These are phyloP conservation scores for Avena insularis DNA, from an alignment of 176 grass and related monocot genomes.

Conservation along the genomic window DNA sequence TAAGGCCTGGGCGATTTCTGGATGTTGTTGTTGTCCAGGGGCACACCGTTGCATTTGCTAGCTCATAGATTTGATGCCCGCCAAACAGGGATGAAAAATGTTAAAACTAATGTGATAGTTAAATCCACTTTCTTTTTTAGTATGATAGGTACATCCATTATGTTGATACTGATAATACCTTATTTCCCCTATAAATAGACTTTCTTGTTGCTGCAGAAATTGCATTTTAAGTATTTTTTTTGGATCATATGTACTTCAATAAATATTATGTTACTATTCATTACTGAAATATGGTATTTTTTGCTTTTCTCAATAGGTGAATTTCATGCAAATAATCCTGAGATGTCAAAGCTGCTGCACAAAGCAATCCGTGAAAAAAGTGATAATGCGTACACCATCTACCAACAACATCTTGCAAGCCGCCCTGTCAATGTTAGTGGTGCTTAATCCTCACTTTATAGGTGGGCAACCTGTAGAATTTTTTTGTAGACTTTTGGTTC, in stretches of 20 bases:
- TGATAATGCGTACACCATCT: slow-evolving; percentile 94
- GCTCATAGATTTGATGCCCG: not conserved
- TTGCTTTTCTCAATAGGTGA: slow-evolving; percentile 66
- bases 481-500: slow-evolving; percentile 36
- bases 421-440: slow-evolving; percentile 95
- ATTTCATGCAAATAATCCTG: slow-evolving; percentile 99
- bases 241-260: not conserved
- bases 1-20: not conserved
- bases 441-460: slow-evolving; percentile 42
- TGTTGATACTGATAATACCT: not conserved
- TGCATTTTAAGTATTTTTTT: slow-evolving; percentile 25
- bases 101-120: slow-evolving; percentile 19
- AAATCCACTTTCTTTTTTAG: not conserved
- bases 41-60: not conserved
- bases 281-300: slow-evolving; percentile 35
- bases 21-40: not conserved
- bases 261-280: not conserved
- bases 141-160: not conserved
- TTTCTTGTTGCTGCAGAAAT: slow-evolving; percentile 29
- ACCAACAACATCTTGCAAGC: slow-evolving; percentile 99
- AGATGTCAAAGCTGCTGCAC: slow-evolving; percentile 99
- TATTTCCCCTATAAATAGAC: not conserved
- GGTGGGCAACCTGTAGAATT: slow-evolving; percentile 7
- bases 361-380: slow-evolving; percentile 95
- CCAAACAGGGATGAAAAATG: not conserved